These are phyloP conservation scores for Glutinoglossum americanum DNA, from an alignment of 495 filamentous ascomycete species.

Conservation along the genomic window DNA sequence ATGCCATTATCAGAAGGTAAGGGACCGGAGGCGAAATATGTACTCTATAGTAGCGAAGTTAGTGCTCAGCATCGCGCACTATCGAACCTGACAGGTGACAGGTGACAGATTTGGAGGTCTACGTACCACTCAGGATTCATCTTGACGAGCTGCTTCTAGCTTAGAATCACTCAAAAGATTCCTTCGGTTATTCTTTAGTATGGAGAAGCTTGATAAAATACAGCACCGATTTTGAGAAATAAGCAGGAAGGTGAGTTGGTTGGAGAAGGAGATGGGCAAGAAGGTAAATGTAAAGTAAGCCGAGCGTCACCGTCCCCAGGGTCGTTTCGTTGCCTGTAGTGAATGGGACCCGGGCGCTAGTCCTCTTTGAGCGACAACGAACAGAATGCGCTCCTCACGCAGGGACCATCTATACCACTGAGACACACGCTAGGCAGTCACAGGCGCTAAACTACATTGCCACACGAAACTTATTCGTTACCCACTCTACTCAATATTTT, in stretches of 20 bases:
- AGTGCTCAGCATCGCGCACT: background rate
- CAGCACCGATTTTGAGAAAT: background rate
- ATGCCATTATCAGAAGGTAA: background rate
- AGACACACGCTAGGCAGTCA: background rate
- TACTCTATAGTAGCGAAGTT: background rate
- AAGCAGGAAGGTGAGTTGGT: background rate
- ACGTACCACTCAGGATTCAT: constrained; percentile 9
- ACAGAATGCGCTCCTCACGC: background rate
- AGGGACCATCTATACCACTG: background rate
- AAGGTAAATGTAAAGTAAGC: background rate
- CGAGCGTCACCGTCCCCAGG: background rate
- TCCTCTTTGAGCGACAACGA: background rate
- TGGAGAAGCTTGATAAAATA: background rate
- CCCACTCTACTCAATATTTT: background rate
- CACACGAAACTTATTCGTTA: background rate
- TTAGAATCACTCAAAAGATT: background rate
- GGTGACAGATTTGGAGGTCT: background rate
- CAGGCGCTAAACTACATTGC: background rate
- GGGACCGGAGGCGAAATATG: background rate
- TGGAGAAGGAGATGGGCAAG: background rate
- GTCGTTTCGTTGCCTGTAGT: background rate
- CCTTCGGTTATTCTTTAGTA: background rate
- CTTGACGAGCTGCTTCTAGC: background rate
- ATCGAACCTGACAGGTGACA: background rate
- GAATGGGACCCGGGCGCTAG: background rate